Evolutionary conservation across 164 flowering plant species (phyloP), one percentile per base, ranked within the genome.

Genomic region (Kalanchoe fedtschenkoi): DNA sequence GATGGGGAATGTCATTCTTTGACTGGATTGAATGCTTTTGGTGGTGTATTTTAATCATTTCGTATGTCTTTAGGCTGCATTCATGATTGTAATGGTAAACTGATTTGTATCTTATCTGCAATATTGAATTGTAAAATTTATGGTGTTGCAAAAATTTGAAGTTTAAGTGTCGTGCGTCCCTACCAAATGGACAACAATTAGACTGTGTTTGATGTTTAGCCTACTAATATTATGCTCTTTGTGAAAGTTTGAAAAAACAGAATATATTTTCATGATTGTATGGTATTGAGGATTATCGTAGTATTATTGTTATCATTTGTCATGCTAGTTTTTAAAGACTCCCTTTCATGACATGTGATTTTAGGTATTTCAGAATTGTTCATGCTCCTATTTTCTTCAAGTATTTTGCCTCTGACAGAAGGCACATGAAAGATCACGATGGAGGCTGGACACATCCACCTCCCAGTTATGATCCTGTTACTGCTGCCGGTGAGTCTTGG

Each of bases 361-460:
- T 24, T 79, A 93, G 98, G 79, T 75, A 75, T 65, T 88, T 87
- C 74, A 78, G 99, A 34, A 72, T 93, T 62, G 89, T 93, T 69
- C 96, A 87, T 80, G 99, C 92, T 62, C 99, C 97, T 34, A 32
- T 76, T 19, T 85, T 86, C 62, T 83, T 93, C 51, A 74, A 69
- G 43, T 58, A 19, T 66, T 93, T 93, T 84, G 97, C 99, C 69
- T 86, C 99, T 66, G 97, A 93, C 70, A 79, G 99, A 77, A 77
- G 96, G 60, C 99, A 93, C 74, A 93, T 93, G 99, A 93, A 82
- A 71, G 88, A 88, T 71, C 59, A 84, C 68, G 70, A 8, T 62
- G 99, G 96, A 61, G 79, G 78, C 60, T 93, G 99, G 99, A 75
- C 70, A 44, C 63, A 73, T 56, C 68, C 72, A 34, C 99, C 99